A percentile compares a stretch with the other conserved stretches of the same genome.
Conservation (phyloP, 169 alveolate species). For the Plasmodium chabaudi region DNA sequence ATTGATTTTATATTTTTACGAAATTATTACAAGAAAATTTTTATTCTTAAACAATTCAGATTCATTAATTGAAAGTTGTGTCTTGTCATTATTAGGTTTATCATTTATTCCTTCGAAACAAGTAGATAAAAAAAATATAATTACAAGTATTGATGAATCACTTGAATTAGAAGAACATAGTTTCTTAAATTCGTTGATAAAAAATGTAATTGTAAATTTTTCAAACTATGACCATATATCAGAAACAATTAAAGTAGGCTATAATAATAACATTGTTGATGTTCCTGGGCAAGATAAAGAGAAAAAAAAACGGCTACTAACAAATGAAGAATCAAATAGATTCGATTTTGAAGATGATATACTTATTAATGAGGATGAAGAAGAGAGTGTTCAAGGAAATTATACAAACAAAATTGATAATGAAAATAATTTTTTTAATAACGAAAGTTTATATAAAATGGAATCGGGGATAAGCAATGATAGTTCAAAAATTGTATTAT, state of each 20-base stretch:
- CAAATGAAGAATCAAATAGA: too few species aligned
- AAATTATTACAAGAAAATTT: conserved; percentile 54
- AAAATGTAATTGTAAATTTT: conserved; percentile 24
- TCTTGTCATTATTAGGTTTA: conserved; percentile 43
- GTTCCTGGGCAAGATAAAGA: not conserved
- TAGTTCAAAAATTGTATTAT: not conserved
- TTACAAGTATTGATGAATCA: conserved; percentile 27
- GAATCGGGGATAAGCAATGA: not conserved
- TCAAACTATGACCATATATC: conserved; percentile 31
- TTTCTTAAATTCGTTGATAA: conserved; percentile 29
- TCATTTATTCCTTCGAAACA: conserved; percentile 55
- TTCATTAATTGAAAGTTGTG: conserved; percentile 51
- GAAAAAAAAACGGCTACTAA: too few species aligned
- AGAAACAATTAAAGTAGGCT: conserved; percentile 20
- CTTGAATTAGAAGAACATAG: conserved; percentile 53
- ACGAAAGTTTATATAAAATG: not conserved
- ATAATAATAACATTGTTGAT: not conserved
- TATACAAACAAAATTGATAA: too few species aligned
- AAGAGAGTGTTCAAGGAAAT: not conserved
- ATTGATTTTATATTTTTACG: conserved; percentile 71
- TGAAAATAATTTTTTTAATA: not conserved
- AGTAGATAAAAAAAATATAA: conserved; percentile 27
- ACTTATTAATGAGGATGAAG: not conserved
- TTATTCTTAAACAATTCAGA: conserved; percentile 53
- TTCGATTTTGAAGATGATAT: too few species aligned